Evolutionary conservation across 495 filamentous ascomycete species (phyloP), one percentile per base, ranked within the genome.

Genomic region (Talaromyces nanjingensis): DNA sequence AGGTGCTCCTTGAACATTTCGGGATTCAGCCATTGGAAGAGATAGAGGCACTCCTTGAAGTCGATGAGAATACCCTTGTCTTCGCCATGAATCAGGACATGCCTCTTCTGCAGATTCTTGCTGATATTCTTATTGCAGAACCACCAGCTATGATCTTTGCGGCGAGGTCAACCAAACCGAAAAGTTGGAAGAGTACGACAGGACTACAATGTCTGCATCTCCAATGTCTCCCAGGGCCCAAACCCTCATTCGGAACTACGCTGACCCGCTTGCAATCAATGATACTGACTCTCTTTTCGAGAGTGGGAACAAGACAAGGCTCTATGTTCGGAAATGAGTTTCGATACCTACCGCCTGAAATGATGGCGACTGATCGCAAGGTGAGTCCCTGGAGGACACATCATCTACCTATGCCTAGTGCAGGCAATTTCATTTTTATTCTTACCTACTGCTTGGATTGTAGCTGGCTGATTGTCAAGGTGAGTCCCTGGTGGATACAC

Each of bases 41-140:
- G 31, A 72, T 72, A 1, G 67, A 72, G 24, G 74, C 69, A 8
- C 74, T 74, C 58, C 65, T 76, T 2, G 68, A 71, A 60, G 63
- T 76, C 5, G 71, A 74, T 47, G 65, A 68, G 16, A 52, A 56
- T 0, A 74, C 74, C 12, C 62, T 74, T 45, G 71, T 74, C 2
- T 64, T 77, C 39, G 70, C 71, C 3, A 66, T 73, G 0, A 68
- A 67, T 31, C 74, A 72, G 2, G 72, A 77, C 62, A 65, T 77
- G 0, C 72, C 73, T 1, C 72, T 77, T 0, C 71, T 70, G 55
- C 73, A 77, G 61, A 69, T 77, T 6, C 63, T 77, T 4, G 72
- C 71, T 37, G 74, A 77, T 65, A 62, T 68, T 9, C 3, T 42
- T 1, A 42, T 3, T 42, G 37, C 18, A 49, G 18, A 49, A 49